Conservation (phyloP, 345 rosid species). For the Citrus australasica region DNA sequence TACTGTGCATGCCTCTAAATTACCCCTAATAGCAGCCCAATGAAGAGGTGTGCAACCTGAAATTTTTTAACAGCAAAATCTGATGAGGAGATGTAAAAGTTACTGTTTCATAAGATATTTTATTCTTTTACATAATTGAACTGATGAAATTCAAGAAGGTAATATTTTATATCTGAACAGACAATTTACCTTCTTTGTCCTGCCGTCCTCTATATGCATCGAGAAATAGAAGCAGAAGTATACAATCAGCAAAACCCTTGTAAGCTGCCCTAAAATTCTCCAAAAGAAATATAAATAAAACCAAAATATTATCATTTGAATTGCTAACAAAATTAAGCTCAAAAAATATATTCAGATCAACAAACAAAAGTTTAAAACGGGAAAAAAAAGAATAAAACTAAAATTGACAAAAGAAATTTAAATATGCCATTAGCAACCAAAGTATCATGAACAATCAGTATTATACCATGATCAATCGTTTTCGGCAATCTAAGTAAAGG, state of each 20-base stretch:
- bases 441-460: neutral
- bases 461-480: neutral
- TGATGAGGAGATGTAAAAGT: neutral
- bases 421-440: conserved; percentile 1
- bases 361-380: neutral
- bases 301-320: neutral
- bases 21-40: conserved; percentile 98
- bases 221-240: conserved; percentile 86
- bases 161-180: neutral
- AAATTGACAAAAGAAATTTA: neutral
- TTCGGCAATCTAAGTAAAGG: neutral
- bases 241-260: conserved; percentile 95
- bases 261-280: conserved; percentile 92
- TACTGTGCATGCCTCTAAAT: conserved; percentile 98
- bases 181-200: conserved; percentile 80
- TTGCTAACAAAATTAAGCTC: neutral
- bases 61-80: conserved; percentile 4
- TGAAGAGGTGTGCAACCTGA: conserved; percentile 98
- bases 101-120: neutral
- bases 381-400: neutral
- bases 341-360: neutral
- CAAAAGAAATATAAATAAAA: conserved; percentile 18
- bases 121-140: neutral
- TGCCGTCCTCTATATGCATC: conserved; percentile 95
- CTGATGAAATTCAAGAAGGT: neutral